These are phyloP conservation scores for Monosporascus sp. DNA, from an alignment of 2,329 filamentous ascomycete species.

Conservation along the genomic window DNA sequence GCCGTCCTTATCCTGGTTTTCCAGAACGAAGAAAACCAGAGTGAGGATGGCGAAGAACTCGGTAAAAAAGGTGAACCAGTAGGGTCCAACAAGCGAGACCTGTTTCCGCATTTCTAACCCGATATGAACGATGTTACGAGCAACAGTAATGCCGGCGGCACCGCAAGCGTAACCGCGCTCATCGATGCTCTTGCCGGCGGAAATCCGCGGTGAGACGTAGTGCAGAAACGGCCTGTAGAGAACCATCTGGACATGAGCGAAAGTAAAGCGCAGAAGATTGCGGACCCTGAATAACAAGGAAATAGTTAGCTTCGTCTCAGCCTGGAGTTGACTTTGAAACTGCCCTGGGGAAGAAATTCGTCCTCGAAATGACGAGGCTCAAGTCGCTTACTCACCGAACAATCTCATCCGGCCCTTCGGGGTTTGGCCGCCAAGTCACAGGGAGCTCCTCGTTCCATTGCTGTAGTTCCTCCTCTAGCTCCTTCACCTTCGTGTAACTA, in stretches of 20 bases:
- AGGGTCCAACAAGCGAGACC: conserved; percentile 70
- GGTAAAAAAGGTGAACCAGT: conserved; percentile 83
- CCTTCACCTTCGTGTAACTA: conserved; percentile 57
- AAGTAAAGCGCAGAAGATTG: conserved; percentile 72
- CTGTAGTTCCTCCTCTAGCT: conserved; percentile 59
- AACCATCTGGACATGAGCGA: conserved; percentile 77
- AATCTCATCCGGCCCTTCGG: conserved; percentile 68
- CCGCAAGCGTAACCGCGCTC: conserved; percentile 73
- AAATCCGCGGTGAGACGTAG: conserved; percentile 65
- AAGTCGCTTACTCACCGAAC: conserved; percentile 55
- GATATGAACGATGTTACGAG: conserved; percentile 72
- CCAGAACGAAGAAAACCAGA: conserved; percentile 72
- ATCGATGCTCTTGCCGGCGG: conserved; percentile 55
- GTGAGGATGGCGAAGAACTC: conserved; percentile 79
- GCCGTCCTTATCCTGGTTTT: conserved; percentile 71
- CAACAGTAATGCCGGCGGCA: conserved; percentile 56
- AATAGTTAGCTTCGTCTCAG: conserved; percentile 6
- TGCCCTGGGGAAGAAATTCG: too few relatives aligned
- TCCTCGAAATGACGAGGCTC: too few relatives aligned
- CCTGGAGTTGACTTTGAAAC: too few relatives aligned
- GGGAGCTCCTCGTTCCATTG: conserved; percentile 65
- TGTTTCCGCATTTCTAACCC: conserved; percentile 72
- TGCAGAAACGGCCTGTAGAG: conserved; percentile 80
- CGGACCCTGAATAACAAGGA: conserved; percentile 45
- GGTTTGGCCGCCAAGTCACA: conserved; percentile 69